Conservation (phyloP, 1,139 yeast species). For the Pneumocystis murina region DNA sequence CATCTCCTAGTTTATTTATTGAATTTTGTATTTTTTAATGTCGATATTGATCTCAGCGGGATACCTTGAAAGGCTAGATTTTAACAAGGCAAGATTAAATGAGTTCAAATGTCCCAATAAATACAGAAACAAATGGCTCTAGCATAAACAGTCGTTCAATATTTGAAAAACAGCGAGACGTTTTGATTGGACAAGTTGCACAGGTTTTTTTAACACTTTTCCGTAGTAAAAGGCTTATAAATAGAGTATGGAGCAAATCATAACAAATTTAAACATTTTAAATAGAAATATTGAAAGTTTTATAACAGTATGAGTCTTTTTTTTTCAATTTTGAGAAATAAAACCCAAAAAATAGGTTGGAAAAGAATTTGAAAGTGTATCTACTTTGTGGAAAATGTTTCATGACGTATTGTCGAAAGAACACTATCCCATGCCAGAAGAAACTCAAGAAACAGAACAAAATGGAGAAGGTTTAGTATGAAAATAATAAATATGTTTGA, state of each 20-base stretch:
- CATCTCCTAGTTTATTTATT: neutral
- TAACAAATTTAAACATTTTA: slow-evolving; percentile 16
- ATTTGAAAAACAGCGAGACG: slow-evolving; percentile 15
- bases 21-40: neutral
- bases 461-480: slow-evolving; percentile 2
- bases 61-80: neutral
- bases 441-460: neutral
- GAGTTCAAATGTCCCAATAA: neutral
- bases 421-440: neutral
- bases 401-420: slow-evolving; percentile 15
- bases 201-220: slow-evolving; percentile 7
- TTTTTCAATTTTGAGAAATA: neutral
- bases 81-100: neutral
- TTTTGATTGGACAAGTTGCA: slow-evolving; percentile 14
- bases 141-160: neutral
- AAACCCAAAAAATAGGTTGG: slow-evolving; percentile 14
- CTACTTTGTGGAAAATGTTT: slow-evolving; percentile 17
- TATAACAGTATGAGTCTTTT: slow-evolving; percentile 13
- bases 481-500: neutral
- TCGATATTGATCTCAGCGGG: neutral
- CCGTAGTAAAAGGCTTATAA: neutral
- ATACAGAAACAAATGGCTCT: neutral
- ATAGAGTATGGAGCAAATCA: slow-evolving; percentile 16
- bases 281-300: slow-evolving; percentile 18
- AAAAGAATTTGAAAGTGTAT: slow-evolving; percentile 18